Base-by-base conservation (phyloP, 495 filamentous ascomycete genomes). In the Schizothecium vesticola region DNA sequence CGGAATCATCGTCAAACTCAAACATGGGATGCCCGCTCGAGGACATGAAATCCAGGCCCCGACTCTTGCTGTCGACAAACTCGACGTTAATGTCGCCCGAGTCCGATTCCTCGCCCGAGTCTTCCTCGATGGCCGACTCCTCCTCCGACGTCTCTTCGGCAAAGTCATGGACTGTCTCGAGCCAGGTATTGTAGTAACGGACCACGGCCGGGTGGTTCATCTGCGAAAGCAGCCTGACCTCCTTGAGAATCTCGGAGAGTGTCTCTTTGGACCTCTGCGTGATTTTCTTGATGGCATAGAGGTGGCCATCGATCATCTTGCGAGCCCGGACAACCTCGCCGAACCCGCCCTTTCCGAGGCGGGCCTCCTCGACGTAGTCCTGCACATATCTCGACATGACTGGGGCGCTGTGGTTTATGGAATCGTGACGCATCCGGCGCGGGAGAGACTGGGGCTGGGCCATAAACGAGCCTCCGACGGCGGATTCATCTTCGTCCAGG, bases 241-340 rank as follows among this genome's bases (percentile, higher is more conserved):
- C 95, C 36, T 92, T 96, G 28, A 98, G 80, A 25, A 97, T 92
- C 71, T 94, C 90, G 24, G 91, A 91, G 61, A 98, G 80, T 25
- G 91, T 91, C 51, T 89, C 83, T 51, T 91, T 85, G 21, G 92
- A 92, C 62, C 88, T 89, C 69, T 94, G 90, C 24, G 88, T 92
- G 64, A 99, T 96, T 74, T 97, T 97, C 77, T 99, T 99, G 69
- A 99, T 88, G 4, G 95, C 95, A 83, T 99, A 99, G 12, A 96
- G 87, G 63, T 91, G 90, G 10, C 92, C 92, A 78, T 98, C 94
- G 8, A 97, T 86, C 77, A 93, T 96, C 73, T 97, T 96, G 66
- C 96, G 86, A 8, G 95, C 94, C 76, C 94, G 93, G 57, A 99
- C 93, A n/a, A 99, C 95, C 79, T 97, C 91, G 29, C 96, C 95